These are phyloP conservation scores for Sanghuangporus sanghuang DNA, from an alignment of 1,284 basidiomycete genomes.

Conservation along the genomic window DNA sequence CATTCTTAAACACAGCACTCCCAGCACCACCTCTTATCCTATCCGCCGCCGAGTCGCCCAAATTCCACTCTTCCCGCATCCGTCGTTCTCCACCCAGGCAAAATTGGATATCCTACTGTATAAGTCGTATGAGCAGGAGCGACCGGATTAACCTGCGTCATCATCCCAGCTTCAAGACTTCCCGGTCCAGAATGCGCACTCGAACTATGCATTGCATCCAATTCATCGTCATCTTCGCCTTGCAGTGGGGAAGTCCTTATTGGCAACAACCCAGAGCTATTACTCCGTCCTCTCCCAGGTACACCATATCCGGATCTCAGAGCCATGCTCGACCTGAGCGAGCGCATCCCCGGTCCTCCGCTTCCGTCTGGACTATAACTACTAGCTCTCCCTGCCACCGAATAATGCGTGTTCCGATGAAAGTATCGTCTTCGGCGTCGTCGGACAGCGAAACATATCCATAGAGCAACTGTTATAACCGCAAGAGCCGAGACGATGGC, in stretches of 20 bases:
- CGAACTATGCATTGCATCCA: background rate
- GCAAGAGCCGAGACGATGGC: conserved; percentile 2
- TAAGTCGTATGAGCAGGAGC: background rate
- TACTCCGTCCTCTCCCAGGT: background rate
- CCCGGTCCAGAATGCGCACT: background rate
- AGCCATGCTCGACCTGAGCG: background rate
- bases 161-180: background rate
- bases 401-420: background rate
- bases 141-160: background rate
- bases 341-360: background rate
- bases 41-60: background rate
- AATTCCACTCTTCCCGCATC: background rate
- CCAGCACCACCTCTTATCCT: conserved; percentile 2
- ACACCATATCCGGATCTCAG: background rate
- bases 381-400: background rate
- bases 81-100: background rate
- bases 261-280: background rate
- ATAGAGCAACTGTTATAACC: conserved; percentile 1
- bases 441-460: conserved; percentile 8
- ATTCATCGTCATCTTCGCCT: conserved; percentile 12
- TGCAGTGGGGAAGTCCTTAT: conserved; percentile 12
- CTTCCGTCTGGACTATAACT: background rate
- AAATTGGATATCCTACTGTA: background rate
- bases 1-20: too few relatives aligned
- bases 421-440: conserved; percentile 3